phyloP scores from a whole-genome alignment of 2,329 filamentous ascomycete species.

The Decorospora gaudefroyi region DNA sequence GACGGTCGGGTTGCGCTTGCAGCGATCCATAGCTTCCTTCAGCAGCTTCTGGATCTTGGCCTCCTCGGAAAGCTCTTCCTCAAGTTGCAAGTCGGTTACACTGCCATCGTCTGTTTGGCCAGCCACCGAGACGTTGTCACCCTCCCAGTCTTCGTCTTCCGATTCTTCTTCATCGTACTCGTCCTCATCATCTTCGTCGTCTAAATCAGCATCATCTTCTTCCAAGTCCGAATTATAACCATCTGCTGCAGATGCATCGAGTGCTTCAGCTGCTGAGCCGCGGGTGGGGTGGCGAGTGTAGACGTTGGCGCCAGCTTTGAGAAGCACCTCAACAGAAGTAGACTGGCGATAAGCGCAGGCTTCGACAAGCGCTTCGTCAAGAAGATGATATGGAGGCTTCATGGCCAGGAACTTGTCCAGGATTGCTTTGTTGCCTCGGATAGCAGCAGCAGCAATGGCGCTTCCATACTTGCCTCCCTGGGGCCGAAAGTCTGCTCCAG shows the following conservation, averaged over 20 bases:
- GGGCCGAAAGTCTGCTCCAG: conserved; percentile 24
- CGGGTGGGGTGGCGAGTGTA: conserved; percentile 20
- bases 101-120: conserved; percentile 23
- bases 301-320: conserved; percentile 28
- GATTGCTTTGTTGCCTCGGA: conserved; percentile 23
- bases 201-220: conserved; percentile 9
- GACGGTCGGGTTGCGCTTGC: conserved; percentile 29
- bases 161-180: conserved; percentile 17
- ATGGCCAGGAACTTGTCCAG: conserved; percentile 22
- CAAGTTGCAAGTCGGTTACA: conserved; percentile 24
- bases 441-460: conserved; percentile 26
- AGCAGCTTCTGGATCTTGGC: conserved; percentile 30
- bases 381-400: conserved; percentile 22
- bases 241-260: conserved; percentile 16
- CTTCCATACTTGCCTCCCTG: conserved; percentile 24
- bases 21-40: conserved; percentile 24
- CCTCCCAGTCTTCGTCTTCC: conserved; percentile 24
- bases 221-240: conserved; percentile 29
- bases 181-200: conserved; percentile 16
- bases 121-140: conserved; percentile 16
- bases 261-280: conserved; percentile 19
- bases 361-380: conserved; percentile 31
- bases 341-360: conserved; percentile 28
- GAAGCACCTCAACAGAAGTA: conserved; percentile 22
- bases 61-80: conserved; percentile 21